Evolutionary conservation across 139 green algal genomes (phyloP), one percentile per base, ranked within the genome.

Genomic region (Trebouxia sp.): DNA sequence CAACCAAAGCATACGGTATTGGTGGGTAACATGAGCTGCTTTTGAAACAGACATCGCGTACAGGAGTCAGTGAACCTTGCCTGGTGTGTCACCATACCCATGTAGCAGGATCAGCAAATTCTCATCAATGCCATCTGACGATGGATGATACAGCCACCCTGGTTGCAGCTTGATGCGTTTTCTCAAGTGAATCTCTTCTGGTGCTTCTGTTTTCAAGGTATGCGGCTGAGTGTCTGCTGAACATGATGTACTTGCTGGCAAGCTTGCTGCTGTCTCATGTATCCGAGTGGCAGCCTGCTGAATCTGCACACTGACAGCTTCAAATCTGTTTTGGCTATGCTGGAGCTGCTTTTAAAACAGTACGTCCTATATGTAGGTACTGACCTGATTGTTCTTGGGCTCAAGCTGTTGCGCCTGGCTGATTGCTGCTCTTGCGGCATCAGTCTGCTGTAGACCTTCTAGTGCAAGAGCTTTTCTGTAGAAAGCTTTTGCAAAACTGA

Each of bases 41-140:
- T 7, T 17, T 62, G 51, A 28, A 17, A 62, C 9, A 26, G 14
- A n/a, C 51, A 62, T n/a, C n/a, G n/a, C n/a, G 51, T 22, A n/a
- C 10, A 17, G 12, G 17, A 62, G 28, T 62, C 51, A 62, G 5
- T 62, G 10, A 62, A 32, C 39, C 3, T 24, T 4, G 67, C 75
- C 75, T 69, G 75, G 48, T 45, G 47, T 67, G 48, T 80, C 75
- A 3, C 75, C 75, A 28, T 69, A 65, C 14, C 75, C 75, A 67
- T 80, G 75, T 28, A 80, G 9, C 30, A 80, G 30, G 48, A 80
- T 67, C 26, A 80, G 47, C 75, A 80, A 30, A 15, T 80, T 80
- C 6, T 80, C 38, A 37, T 80, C 48, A 11, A 42, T 47, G 22
- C 75, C 75, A 45, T 67, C 47, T 47, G 47, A 8, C 8, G 75